Evolutionary conservation across 1,139 yeast genomes (phyloP), one percentile per base, ranked within the genome.

Genomic region (Nakaseomyces nivariensis): DNA sequence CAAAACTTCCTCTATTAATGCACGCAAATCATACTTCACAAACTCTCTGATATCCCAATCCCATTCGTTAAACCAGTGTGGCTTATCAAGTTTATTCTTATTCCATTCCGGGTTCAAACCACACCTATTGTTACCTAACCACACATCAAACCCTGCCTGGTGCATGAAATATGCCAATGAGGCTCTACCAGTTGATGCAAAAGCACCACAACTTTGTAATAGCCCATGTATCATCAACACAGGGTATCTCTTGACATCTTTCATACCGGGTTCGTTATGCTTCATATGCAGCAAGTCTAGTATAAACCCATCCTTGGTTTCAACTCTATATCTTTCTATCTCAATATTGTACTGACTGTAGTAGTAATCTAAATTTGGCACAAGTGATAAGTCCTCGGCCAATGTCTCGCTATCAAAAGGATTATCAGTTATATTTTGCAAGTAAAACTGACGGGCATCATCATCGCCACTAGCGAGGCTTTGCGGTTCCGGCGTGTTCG

Each of bases 111-210:
- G 87, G 42, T 75, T 72, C 63, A 89, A 85, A 32, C 96, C 94
- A 56, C 96, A 82, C 52, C 98, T 71, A 63, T 90, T 90, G 62
- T 90, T 89, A 0, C 97, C 97, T 49, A 92, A 67, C 97, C 97
- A 92, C 2, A 92, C 92, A 59, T 92, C 97, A 63, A 76, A 88
- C 0, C 96, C 96, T 29, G 56, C 52, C 29, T 75, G 72, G 43
- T 74, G 67, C 32, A 90, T 70, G 56, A 72, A 76, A 56, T 80
- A 81, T 0, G 94, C 94, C 47, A 92, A 63, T 6, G 95, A 85
- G 52, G 85, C 79, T 50, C 74, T 72, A 0, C 97, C 97, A n/a
- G 85, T 72, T 0, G 95, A 82, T 36, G 92, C 74, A 65, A 75
- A 92, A 0, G 96, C 84, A 0, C 92, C 97, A 0, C 94, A 81